Evolutionary conservation across 129 eudicot species (phyloP), one percentile per base, ranked within the genome.

Genomic region (Lactuca saligna): DNA sequence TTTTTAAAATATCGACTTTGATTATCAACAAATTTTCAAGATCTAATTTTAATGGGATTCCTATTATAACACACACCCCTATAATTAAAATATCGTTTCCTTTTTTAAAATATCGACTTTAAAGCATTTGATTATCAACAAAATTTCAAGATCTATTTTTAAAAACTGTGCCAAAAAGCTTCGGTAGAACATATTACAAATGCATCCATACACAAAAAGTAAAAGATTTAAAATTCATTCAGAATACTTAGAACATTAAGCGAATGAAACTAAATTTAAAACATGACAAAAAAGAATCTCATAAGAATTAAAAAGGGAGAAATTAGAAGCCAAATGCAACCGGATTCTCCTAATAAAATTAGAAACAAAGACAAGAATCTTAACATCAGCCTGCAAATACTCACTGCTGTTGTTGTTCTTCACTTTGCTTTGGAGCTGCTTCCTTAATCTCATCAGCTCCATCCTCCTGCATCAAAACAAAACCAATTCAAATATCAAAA

Each of bases 371-470:
- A 59, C 31, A 25, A n/a, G n/a, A n/a, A n/a, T n/a, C n/a, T n/a
- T n/a, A n/a, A n/a, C n/a, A 32, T 58, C 56, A 50, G 70, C 14
- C 64, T 53, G 59, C 41, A 61, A 76, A 76, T 29, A 75, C 37
- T 76, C 81, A 76, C 81, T 61, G 81, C 29, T 54, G 70, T 57
- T 39, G 82, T 71, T 78, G 77, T 44, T 78, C 77, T 46, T 78
- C 77, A 70, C 73, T 62, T 64, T 56, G 77, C 78, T 78, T 78
- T 76, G 66, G 37, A 39, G 72, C 53, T 14, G 78, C 72, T 78
- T 78, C 77, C 66, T 61, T 76, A 32, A 69, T 17, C 55, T 77
- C 77, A 46, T 71, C 73, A 70, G 68, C 73, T 65, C 42, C 78
- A 65, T 78, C 82, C 60, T 57, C 82, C 82, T 78, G 78, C 14